These are phyloP conservation scores for Pleurozium schreberi DNA, from an alignment of 225 moss, liverwort and hornwort genomes.

Conservation along the genomic window DNA sequence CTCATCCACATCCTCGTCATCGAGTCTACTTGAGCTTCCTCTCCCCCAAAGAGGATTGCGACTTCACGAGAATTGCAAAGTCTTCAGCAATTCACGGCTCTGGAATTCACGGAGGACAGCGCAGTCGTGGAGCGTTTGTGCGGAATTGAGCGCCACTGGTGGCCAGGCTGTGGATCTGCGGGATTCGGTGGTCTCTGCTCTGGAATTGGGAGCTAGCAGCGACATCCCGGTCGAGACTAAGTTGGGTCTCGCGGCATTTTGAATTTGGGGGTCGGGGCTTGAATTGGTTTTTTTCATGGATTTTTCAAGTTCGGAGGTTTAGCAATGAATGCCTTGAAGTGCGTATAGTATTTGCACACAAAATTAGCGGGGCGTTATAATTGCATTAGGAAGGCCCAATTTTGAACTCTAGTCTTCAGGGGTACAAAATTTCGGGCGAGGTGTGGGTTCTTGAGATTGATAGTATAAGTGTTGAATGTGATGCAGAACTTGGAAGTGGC, in stretches of 20 bases:
- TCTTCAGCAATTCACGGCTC: background rate
- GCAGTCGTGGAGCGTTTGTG: background rate
- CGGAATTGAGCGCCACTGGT: background rate
- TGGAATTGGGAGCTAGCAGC: background rate
- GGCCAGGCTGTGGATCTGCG: constrained; percentile 2
- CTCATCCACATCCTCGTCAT: background rate
- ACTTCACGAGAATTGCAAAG: background rate
- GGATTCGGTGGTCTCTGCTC: background rate
- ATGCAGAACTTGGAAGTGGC: constrained; percentile 78
- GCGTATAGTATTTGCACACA: background rate
- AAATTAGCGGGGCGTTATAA: background rate
- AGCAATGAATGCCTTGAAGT: background rate
- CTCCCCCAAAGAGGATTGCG: background rate
- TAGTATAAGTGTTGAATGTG: background rate
- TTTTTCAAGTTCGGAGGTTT: background rate
- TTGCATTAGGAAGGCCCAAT: background rate
- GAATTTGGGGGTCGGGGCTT: background rate
- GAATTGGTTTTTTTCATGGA: background rate
- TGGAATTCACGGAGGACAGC: background rate
- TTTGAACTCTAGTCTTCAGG: background rate
- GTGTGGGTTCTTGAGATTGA: background rate
- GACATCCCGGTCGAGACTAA: constrained; percentile 13
- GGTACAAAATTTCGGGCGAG: background rate
- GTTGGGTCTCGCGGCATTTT: background rate
- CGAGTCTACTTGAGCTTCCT: background rate